Percentiles rank a stretch among this genome's conserved stretches.
Evolutionary conservation across 108 stramenopile genomes (phyloP).

Genomic region (Craspedostauros australis): DNA sequence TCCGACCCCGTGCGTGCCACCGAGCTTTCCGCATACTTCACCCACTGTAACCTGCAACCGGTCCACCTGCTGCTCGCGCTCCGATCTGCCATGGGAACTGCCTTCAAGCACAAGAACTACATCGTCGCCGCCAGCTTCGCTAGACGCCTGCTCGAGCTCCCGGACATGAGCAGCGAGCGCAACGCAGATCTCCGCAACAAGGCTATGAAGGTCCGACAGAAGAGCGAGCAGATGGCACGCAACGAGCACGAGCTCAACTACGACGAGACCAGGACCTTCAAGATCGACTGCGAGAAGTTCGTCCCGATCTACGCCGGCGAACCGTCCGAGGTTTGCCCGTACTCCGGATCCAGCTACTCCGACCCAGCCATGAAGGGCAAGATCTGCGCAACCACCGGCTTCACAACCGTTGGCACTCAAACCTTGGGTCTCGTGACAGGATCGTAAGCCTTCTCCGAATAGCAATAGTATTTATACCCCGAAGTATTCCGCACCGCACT

Average conservation of each 20-base stretch:
- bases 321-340: conserved; percentile 72
- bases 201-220: conserved; percentile 94
- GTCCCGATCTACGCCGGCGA: conserved; percentile 87
- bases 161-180: conserved; percentile 89
- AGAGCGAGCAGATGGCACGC: conserved; percentile 95
- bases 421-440: conserved; percentile 95
- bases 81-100: conserved; percentile 96
- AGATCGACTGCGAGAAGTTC: conserved; percentile 83
- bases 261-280: conserved; percentile 92
- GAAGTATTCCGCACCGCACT: no score
- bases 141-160: conserved; percentile 92
- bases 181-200: conserved; percentile 91
- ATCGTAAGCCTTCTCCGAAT: no score
- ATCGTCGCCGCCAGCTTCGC: conserved; percentile 97
- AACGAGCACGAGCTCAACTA: conserved; percentile 96
- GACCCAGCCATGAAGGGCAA: conserved; percentile 54
- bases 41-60: conserved; percentile 98
- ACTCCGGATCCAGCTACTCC: conserved; percentile 79
- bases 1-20: conserved; percentile 82
- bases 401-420: conserved; percentile 86
- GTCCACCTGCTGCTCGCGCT: conserved; percentile 93
- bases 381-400: conserved; percentile 83
- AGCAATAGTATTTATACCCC: no score
- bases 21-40: conserved; percentile 98
- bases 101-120: conserved; percentile 98